Base-by-base conservation (phyloP, 805 yeast species). In the Metschnikowia baotianmanensis region DNA sequence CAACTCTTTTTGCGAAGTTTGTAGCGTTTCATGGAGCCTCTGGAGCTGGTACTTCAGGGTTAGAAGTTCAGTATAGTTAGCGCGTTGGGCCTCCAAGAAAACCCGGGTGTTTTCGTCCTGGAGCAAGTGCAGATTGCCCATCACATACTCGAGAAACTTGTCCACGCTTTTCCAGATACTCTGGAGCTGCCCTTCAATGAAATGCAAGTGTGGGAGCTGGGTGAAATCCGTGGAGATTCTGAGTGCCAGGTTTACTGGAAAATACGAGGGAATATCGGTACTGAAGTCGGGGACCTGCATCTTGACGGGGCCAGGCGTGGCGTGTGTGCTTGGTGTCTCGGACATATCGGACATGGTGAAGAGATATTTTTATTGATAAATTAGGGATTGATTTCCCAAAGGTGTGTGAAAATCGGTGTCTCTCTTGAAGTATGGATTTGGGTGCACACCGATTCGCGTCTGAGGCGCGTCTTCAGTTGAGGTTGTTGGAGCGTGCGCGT, bases 171-270 rank as follows among this genome's bases (percentile, higher is more conserved):
- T 45, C 7, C 30, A 34, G 29, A 43, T 20, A 11, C 38, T 20
- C 16, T 10, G 25, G 22, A 49, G 35, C 34, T 34, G 31, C 28
- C 43, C 52, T 37, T 50, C 52, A 20, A 50, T 45, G 28, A 34
- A 38, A 24, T 42, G 27, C 18, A 39, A 31, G 10, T 34, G 43
- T n/a, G 30, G 32, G n/a, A 42, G 25, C 6, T 45, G 38, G 18
- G 45, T 29, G 31, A 34, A 47, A 24, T 51, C 55, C 1, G 48
- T 45, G 16, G 39, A 41, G 26, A 50, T 39, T 4, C 50, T 38
- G 23, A 50, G 31, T 16, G 36, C 28, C 46, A 31, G 48, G 25
- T 51, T 48, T 13, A 45, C 38, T 9, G 55, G 55, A 33, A 49
- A 45, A 36, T 51, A 51, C 24, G 22, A 11, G 12, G 52, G 52